These are phyloP conservation scores for Lactifluus hygrophoroides DNA, from an alignment of 768 basidiomycete species.

Conservation along the genomic window DNA sequence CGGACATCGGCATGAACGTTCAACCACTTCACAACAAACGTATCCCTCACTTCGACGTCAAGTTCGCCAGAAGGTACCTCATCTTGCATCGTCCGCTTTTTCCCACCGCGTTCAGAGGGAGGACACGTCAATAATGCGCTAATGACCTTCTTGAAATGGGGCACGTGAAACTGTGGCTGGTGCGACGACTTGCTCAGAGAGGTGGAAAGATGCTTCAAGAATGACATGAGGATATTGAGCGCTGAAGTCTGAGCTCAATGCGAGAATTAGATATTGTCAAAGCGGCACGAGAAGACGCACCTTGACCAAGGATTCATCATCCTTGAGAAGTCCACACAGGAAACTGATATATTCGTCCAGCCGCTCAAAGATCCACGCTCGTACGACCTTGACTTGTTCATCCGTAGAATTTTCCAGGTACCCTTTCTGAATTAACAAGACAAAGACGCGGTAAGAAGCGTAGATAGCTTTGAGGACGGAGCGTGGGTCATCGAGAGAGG, in stretches of 20 bases:
- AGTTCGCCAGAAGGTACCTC: slow-evolving; percentile 30
- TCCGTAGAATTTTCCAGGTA: slow-evolving; percentile 47
- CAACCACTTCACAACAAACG: slow-evolving; percentile 66
- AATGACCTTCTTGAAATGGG: slow-evolving; percentile 59
- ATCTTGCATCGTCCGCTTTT: slow-evolving; percentile 18
- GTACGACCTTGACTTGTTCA: slow-evolving; percentile 50
- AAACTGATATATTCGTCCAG: slow-evolving; percentile 63
- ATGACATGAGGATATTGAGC: slow-evolving; percentile 65
- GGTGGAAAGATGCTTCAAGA: slow-evolving; percentile 71
- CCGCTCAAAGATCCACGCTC: slow-evolving; percentile 73
- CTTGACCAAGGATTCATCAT: slow-evolving; percentile 65
- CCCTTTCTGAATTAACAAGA: slow-evolving; percentile 49
- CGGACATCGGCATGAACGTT: slow-evolving; percentile 75
- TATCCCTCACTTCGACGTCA: slow-evolving; percentile 50
- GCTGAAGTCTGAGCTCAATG: slow-evolving; percentile 46
- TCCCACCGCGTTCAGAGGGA: slow-evolving; percentile 31
- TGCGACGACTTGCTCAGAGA: slow-evolving; percentile 38
- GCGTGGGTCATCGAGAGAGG: slow-evolving; percentile 39
- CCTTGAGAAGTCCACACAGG: slow-evolving; percentile 61
- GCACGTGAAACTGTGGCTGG: slow-evolving; percentile 58
- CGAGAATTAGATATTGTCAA: slow-evolving; percentile 1
- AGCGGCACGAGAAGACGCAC: slow-evolving; percentile 36
- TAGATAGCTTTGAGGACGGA: slow-evolving; percentile 70
- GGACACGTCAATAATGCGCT: slow-evolving; percentile 55
- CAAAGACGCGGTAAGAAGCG: slow-evolving; percentile 73